phyloP scores from a whole-genome alignment of 2,329 filamentous ascomycete species.

The Escovopsis weberi region DNA sequence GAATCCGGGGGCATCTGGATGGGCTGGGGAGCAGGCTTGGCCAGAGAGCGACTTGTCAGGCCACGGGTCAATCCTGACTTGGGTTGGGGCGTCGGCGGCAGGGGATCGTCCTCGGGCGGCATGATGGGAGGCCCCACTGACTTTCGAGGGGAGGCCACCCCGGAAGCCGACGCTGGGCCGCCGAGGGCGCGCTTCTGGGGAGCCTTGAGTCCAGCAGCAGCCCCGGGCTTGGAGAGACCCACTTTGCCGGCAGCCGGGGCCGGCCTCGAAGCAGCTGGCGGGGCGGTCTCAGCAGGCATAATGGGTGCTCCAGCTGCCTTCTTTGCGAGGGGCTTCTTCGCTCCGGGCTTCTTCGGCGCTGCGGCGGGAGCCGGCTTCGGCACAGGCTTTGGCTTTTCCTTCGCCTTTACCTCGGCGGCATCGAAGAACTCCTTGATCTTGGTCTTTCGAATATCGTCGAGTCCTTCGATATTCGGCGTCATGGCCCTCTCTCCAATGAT shows the following conservation, averaged over 20 bases:
- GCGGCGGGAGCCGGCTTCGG: constrained; percentile 36
- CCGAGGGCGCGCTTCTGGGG: constrained; percentile 41
- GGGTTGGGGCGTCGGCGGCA: constrained; percentile 42
- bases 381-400: constrained; percentile 66
- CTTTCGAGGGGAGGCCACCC: constrained; percentile 35
- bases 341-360: constrained; percentile 32
- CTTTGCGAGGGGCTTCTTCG: constrained; percentile 28
- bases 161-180: constrained; percentile 16
- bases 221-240: constrained; percentile 38
- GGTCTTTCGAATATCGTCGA: constrained; percentile 89
- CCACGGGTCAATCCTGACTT: constrained; percentile 60
- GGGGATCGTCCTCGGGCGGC: constrained; percentile 42
- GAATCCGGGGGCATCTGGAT: constrained; percentile 37
- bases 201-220: constrained; percentile 43
- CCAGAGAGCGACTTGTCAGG: constrained; percentile 71
- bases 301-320: constrained; percentile 26
- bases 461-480: constrained; percentile 77
- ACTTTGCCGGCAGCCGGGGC: constrained; percentile 39
- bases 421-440: constrained; percentile 93
- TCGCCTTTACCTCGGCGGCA: constrained; percentile 34
- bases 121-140: constrained; percentile 32
- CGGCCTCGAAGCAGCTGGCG: constrained; percentile 33
- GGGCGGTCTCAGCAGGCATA: constrained; percentile 23
- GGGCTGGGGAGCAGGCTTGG: constrained; percentile 50
- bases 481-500: constrained; percentile 95